phyloP scores from a whole-genome alignment of 2,329 filamentous ascomycete species.

The Tolypocladium ophioglossoides region DNA sequence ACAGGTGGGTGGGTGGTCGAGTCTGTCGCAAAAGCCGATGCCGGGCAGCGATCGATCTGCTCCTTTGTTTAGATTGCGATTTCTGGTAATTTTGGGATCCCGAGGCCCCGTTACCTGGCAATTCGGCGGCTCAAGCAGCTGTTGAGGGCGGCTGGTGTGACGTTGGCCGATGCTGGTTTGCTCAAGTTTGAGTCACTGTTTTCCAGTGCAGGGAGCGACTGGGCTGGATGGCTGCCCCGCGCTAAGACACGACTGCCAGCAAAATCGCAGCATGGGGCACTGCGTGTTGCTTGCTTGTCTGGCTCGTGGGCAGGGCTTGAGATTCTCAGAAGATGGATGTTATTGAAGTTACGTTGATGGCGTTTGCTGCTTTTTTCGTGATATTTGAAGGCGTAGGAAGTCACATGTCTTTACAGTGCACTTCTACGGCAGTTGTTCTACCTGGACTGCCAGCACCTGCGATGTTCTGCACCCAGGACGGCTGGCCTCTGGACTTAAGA shows the following conservation, averaged over 20 bases:
- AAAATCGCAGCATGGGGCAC: not conserved
- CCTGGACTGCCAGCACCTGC: not conserved
- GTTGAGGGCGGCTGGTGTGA: not conserved
- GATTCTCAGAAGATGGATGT: not conserved
- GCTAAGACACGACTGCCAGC: slow-evolving; percentile 12
- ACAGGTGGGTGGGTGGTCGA: not conserved
- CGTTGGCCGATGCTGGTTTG: slow-evolving; percentile 3
- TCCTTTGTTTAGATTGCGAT: not conserved
- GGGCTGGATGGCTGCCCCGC: slow-evolving; percentile 17
- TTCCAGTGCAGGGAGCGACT: slow-evolving; percentile 11
- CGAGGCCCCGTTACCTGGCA: not conserved
- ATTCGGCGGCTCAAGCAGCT: not conserved
- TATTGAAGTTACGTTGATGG: too few species aligned
- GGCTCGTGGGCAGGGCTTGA: not conserved
- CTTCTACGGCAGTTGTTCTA: not conserved
- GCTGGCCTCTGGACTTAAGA: not conserved
- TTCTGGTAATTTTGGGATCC: not conserved
- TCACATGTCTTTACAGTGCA: too few species aligned
- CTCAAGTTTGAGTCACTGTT: slow-evolving; percentile 22
- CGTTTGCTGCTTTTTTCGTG: too few species aligned
- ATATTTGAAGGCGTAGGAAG: not conserved
- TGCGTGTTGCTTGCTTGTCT: not conserved
- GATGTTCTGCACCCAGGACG: not conserved
- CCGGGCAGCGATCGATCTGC: not conserved
- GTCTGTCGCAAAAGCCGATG: not conserved